A percentile compares a stretch with the other conserved stretches of the same genome.
Conservation (phyloP, 139 green algal genomes). For the Closterium sp. region DNA sequence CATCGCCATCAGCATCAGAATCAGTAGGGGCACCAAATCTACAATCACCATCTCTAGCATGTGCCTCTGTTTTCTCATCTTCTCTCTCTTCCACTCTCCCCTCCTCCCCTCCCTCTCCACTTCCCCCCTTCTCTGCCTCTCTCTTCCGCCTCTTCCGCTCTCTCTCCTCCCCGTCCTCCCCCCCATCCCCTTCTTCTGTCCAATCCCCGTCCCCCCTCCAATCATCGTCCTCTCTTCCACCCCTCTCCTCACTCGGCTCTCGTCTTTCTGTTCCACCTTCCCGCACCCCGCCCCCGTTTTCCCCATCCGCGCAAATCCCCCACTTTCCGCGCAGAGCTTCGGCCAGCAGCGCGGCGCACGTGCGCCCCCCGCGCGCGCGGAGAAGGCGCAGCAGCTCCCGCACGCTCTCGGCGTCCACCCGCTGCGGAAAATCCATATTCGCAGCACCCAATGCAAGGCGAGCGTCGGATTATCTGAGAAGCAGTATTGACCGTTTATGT, state of each 20-base stretch:
- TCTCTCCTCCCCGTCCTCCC: background rate
- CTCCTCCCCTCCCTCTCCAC: background rate
- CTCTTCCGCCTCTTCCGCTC: background rate
- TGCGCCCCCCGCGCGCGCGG: background rate
- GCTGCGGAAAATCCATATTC: background rate
- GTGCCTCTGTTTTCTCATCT: background rate
- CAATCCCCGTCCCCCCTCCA: background rate
- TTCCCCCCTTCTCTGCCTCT: background rate
- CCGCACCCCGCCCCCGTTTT: background rate
- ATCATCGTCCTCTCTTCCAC: background rate
- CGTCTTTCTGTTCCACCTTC: background rate
- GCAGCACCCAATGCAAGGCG: background rate
- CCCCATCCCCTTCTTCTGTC: background rate
- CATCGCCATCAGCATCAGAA: background rate
- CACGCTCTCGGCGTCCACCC: background rate
- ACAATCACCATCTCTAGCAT: background rate
- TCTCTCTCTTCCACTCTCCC: background rate
- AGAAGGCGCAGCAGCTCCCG: background rate
- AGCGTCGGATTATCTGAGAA: background rate
- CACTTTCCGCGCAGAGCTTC: background rate
- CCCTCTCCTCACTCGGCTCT: background rate
- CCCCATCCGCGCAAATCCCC: background rate
- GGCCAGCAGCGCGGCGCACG: background rate
- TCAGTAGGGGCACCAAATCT: background rate
- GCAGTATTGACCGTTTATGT: background rate